Evolutionary conservation across 495 filamentous ascomycete species (phyloP).

Genomic region (Daldinia caldariorum): DNA sequence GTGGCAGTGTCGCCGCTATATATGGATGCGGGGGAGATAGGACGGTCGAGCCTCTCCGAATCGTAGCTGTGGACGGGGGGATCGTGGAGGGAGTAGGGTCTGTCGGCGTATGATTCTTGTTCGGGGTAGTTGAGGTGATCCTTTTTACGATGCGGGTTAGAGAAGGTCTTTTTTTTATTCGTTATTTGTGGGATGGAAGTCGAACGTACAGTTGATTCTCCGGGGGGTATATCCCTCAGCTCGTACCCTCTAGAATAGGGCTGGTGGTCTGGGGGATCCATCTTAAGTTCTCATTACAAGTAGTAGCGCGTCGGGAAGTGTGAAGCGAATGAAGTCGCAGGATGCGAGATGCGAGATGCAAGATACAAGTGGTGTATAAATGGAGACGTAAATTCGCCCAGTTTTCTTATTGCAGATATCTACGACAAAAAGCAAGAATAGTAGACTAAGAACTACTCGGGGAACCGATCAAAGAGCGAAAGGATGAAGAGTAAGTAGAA

Average conservation of each 20-base stretch:
- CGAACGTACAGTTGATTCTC: constrained; percentile 8
- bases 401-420: constrained; percentile 2
- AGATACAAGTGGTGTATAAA: not conserved
- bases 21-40: not conserved
- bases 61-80: not conserved
- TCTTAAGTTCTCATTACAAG: constrained; percentile 14
- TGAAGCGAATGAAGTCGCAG: not conserved
- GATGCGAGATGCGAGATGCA: not conserved
- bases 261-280: constrained; percentile 7
- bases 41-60: not conserved
- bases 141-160: not conserved
- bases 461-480: not conserved
- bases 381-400: not conserved
- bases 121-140: not conserved
- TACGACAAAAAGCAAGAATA: not conserved
- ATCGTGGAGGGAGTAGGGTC: not conserved
- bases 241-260: constrained; percentile 18
- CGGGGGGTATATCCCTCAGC: constrained; percentile 14
- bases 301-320: not conserved
- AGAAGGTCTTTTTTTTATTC: not conserved
- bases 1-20: not conserved
- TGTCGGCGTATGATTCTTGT: not conserved
- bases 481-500: not conserved
- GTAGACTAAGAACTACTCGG: not conserved
- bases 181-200: not conserved